Evolutionary conservation across 1,284 basidiomycete genomes (phyloP).

Genomic region (Phlebopus sp.): DNA sequence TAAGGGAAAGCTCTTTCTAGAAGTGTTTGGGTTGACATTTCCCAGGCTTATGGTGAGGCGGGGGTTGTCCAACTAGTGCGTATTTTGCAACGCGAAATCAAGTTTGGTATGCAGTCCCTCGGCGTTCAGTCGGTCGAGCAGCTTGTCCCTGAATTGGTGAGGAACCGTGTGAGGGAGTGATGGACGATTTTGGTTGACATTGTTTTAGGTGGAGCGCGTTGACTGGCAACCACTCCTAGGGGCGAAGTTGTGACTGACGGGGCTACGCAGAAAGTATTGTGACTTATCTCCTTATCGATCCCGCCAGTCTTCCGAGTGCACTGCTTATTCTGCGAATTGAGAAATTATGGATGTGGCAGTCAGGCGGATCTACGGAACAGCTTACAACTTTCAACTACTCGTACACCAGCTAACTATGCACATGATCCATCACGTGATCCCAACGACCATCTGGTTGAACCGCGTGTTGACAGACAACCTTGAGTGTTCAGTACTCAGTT

Average conservation of each 20-base stretch:
- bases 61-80: constrained; percentile 75
- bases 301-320: too few relatives aligned
- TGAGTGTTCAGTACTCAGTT: too few relatives aligned
- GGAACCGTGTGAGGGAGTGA: constrained; percentile 10
- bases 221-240: constrained; percentile 55
- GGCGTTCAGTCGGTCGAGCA: constrained; percentile 73
- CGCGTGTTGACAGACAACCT: too few relatives aligned
- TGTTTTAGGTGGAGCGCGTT: constrained; percentile 55
- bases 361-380: too few relatives aligned
- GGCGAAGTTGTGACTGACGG: constrained; percentile 18
- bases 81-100: constrained; percentile 80
- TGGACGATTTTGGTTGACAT: background rate
- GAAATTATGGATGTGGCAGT: too few relatives aligned
- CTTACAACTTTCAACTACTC: too few relatives aligned
- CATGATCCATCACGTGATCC: constrained; percentile 34
- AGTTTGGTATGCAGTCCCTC: constrained; percentile 75
- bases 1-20: constrained; percentile 33
- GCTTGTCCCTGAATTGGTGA: constrained; percentile 78
- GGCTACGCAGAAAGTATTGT: background rate
- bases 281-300: too few relatives aligned
- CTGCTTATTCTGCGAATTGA: too few relatives aligned
- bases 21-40: constrained; percentile 6
- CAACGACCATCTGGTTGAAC: too few relatives aligned
- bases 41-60: constrained; percentile 75
- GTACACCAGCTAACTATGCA: too few relatives aligned